phyloP scores from a whole-genome alignment of 306 rosid genomes.

The Vicia sativa region DNA sequence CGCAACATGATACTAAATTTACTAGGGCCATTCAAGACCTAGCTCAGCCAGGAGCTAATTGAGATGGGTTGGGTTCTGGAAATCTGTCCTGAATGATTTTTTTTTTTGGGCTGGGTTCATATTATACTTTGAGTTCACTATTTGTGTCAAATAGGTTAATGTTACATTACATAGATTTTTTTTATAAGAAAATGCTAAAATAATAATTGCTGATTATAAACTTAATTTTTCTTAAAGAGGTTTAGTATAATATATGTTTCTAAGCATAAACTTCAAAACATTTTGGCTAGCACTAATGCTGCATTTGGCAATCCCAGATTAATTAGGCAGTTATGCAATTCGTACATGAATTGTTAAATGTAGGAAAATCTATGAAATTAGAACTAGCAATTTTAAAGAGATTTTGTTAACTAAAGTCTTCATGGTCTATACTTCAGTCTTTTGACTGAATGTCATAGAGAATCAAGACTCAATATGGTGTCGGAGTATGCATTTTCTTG shows the following conservation, averaged over 20 bases:
- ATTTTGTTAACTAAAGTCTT: background rate
- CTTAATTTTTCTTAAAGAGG: background rate
- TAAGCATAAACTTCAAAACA: background rate
- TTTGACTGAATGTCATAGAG: slow-evolving; percentile 28
- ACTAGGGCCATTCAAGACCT: background rate
- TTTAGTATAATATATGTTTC: background rate
- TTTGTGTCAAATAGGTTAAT: background rate
- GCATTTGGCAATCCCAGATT: slow-evolving; percentile 4
- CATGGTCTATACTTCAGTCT: background rate
- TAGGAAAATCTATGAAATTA: no score
- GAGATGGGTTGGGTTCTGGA: slow-evolving; percentile 1
- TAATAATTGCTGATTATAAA: background rate
- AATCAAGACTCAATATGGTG: slow-evolving; percentile 19
- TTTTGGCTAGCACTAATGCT: slow-evolving; percentile 5
- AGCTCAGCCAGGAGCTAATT: background rate
- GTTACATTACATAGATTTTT: background rate
- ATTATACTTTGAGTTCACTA: background rate
- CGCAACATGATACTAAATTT: slow-evolving; percentile 12
- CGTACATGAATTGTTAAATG: no score
- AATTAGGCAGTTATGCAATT: background rate
- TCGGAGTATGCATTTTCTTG: slow-evolving; percentile 16
- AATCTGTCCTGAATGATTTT: background rate
- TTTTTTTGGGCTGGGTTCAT: slow-evolving; percentile 1
- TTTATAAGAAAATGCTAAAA: background rate
- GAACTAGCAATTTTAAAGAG: no score